A percentile compares a stretch with the other conserved stretches of the same genome.
Evolutionary conservation across 78 protist species (phyloP).

Genomic region (Dictyostelium intermedium): DNA sequence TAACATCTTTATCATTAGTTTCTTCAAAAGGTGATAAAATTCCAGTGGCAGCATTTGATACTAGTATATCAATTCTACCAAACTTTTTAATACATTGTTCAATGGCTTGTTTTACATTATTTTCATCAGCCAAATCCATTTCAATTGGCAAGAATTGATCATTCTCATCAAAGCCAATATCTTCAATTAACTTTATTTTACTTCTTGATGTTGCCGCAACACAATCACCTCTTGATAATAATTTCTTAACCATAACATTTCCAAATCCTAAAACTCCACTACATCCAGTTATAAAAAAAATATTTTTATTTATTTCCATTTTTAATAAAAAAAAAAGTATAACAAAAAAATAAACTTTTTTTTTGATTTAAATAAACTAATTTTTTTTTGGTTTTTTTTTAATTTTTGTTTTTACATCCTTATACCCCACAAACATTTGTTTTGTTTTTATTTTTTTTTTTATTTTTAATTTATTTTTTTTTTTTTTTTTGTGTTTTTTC

Average conservation of each 20-base stretch:
- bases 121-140: not conserved
- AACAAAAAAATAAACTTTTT: not conserved
- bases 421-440: no score
- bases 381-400: no score
- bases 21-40: not conserved
- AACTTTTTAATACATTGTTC: not conserved
- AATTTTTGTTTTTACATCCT: no score
- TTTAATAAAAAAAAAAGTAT: not conserved
- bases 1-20: not conserved
- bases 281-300: not conserved
- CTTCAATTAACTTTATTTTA: not conserved
- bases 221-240: not conserved
- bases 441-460: no score
- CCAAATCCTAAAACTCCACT: conserved; percentile 20
- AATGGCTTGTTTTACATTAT: not conserved
- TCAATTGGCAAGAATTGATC: not conserved
- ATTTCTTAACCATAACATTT: not conserved
- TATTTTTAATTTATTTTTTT: no score
- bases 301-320: not conserved
- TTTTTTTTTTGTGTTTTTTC: no score
- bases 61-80: not conserved
- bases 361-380: no score
- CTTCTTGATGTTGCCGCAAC: conserved; percentile 41
- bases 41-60: conserved; percentile 36
- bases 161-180: not conserved